Conservation (phyloP, 2,329 filamentous ascomycete species). For the Cladosporium sp. region DNA sequence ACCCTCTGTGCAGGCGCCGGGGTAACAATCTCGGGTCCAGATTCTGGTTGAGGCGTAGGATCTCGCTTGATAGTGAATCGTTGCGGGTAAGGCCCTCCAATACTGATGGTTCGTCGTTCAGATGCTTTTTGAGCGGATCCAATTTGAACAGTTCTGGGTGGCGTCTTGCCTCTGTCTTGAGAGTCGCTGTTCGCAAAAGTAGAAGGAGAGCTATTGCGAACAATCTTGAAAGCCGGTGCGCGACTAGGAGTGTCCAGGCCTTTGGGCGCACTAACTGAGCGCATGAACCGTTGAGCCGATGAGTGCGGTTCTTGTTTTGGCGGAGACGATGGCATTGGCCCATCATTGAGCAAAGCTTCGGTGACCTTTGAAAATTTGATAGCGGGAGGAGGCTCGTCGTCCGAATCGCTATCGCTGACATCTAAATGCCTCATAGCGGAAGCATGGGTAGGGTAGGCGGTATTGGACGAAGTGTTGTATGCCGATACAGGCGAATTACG, state of each 20-base stretch:
- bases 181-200: slow-evolving; percentile 18
- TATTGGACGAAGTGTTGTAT: slow-evolving; percentile 38
- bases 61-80: slow-evolving; percentile 25
- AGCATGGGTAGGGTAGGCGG: slow-evolving; percentile 41
- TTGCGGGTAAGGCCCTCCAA: slow-evolving; percentile 29
- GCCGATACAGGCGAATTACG: slow-evolving; percentile 45
- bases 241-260: slow-evolving; percentile 33
- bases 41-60: slow-evolving; percentile 27
- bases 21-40: slow-evolving; percentile 30
- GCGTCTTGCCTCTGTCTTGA: slow-evolving; percentile 24
- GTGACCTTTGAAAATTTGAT: slow-evolving; percentile 93
- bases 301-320: slow-evolving; percentile 41
- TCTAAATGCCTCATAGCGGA: slow-evolving; percentile 45
- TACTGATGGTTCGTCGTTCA: slow-evolving; percentile 29
- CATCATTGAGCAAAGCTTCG: slow-evolving; percentile 68
- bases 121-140: slow-evolving; percentile 25
- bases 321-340: slow-evolving; percentile 54
- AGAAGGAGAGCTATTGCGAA: slow-evolving; percentile 31
- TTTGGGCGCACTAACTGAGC: slow-evolving; percentile 24
- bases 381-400: slow-evolving; percentile 83
- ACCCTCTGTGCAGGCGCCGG: slow-evolving; percentile 32
- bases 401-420: slow-evolving; percentile 74
- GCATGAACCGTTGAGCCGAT: slow-evolving; percentile 24
- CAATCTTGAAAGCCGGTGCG: slow-evolving; percentile 31
- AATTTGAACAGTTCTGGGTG: slow-evolving; percentile 33